Evolutionary conservation across 2,329 filamentous ascomycete species (phyloP).

Genomic region (Phoma sp.): DNA sequence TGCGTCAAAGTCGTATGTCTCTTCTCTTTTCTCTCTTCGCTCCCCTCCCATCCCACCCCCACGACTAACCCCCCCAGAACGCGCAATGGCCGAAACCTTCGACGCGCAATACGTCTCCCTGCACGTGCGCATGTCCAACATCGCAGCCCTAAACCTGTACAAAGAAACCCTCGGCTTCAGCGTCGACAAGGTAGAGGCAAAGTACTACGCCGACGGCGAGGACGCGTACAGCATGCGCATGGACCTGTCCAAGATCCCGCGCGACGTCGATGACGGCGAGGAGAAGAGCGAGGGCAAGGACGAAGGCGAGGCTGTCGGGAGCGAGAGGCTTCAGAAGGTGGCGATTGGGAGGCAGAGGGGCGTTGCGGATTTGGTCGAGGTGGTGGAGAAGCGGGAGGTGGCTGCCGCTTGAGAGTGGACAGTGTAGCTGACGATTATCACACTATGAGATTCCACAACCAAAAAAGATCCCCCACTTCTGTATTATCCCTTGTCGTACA

Average conservation of each 20-base stretch:
- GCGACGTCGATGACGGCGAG: constrained; percentile 52
- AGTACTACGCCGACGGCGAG: constrained; percentile 98
- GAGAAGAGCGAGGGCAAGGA: constrained; percentile 50
- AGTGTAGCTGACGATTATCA: no score
- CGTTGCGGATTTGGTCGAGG: constrained; percentile 76
- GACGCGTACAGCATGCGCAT: constrained; percentile 95
- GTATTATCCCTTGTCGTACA: no score
- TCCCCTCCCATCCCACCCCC: background rate
- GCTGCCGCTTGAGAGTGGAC: constrained; percentile 14
- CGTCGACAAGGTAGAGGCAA: constrained; percentile 67
- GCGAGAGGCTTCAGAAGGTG: constrained; percentile 66
- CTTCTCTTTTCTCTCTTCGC: background rate
- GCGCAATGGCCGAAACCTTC: constrained; percentile 96
- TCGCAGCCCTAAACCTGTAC: constrained; percentile 89
- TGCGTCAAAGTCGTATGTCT: constrained; percentile 83
- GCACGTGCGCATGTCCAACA: constrained; percentile 94
- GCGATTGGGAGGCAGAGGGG: constrained; percentile 82
- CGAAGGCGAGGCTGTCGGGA: constrained; percentile 45
- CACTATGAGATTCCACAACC: no score
- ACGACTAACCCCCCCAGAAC: constrained; percentile 61
- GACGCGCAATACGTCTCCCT: constrained; percentile 90
- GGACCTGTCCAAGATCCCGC: constrained; percentile 69
- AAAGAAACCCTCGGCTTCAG: constrained; percentile 62
- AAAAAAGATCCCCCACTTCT: no score
- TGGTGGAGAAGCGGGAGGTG: constrained; percentile 73